Evolutionary conservation across 2,329 filamentous ascomycete species (phyloP).

Genomic region (Arthrobotrys sphaeroides): DNA sequence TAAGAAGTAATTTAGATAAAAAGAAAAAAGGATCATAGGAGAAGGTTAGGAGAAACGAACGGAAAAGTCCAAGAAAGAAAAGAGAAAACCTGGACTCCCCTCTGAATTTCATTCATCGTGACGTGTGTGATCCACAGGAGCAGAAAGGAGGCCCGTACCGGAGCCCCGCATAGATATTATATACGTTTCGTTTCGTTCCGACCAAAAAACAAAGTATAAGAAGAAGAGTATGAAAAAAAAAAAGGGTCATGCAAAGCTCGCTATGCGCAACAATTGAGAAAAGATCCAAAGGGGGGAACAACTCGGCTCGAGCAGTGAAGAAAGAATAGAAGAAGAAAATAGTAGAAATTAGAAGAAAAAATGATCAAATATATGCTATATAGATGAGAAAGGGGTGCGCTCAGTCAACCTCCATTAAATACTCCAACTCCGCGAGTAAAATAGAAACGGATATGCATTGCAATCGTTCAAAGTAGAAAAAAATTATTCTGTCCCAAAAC

Average conservation of each 20-base stretch:
- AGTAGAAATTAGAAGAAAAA: slow-evolving; percentile 8
- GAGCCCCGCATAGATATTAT: not conserved
- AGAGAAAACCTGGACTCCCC: not conserved
- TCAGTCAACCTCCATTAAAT: slow-evolving; percentile 24
- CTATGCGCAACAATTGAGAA: slow-evolving; percentile 29
- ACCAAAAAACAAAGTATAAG: not conserved
- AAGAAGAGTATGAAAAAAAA: not conserved
- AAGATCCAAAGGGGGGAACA: not conserved
- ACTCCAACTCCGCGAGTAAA: slow-evolving; percentile 45
- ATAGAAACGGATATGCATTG: slow-evolving; percentile 10
- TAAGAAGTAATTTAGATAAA: not conserved
- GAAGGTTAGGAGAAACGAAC: not conserved
- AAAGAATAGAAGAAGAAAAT: not conserved
- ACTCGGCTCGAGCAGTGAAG: not conserved
- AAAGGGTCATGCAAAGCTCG: slow-evolving; percentile 3
- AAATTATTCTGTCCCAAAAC: slow-evolving; percentile 10
- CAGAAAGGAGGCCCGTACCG: not conserved
- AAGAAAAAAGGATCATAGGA: not conserved
- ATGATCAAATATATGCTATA: not conserved
- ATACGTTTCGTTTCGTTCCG: not conserved
- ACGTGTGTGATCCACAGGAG: not conserved
- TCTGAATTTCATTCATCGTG: not conserved
- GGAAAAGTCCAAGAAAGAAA: slow-evolving; percentile 2
- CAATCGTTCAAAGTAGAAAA: slow-evolving; percentile 10
- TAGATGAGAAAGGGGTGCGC: not conserved